A percentile compares a stretch with the other conserved stretches of the same genome.
These are phyloP conservation scores for Fusarium sp. DNA, from an alignment of 2,329 filamentous ascomycete genomes.

Conservation along the genomic window DNA sequence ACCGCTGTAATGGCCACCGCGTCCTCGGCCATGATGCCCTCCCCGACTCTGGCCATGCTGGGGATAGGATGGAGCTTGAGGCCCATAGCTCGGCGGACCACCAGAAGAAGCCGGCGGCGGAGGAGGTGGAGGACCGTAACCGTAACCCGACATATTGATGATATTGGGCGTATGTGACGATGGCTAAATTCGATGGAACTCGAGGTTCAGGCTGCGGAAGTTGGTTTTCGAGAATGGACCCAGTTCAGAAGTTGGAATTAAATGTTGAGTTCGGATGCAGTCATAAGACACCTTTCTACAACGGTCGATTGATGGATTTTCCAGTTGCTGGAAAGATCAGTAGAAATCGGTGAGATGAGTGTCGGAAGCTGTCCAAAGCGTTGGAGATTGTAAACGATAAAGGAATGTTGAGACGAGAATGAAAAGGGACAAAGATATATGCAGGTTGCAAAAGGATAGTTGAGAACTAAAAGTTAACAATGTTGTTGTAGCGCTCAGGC, in stretches of 20 bases:
- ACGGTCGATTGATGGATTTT: neutral
- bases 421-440: conserved; percentile 4
- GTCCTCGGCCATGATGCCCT: conserved; percentile 56
- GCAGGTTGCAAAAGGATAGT: neutral
- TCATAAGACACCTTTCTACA: neutral
- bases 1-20: conserved; percentile 56
- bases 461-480: conserved; percentile 4
- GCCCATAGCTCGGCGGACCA: conserved; percentile 56
- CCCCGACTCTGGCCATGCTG: conserved; percentile 55
- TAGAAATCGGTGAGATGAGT: conserved; percentile 6
- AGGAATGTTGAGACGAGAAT: conserved; percentile 2
- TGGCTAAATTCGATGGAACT: neutral
- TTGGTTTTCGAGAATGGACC: neutral
- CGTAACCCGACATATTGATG: conserved; percentile 62
- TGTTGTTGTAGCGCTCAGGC: conserved; percentile 1
- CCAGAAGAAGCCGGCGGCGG: conserved; percentile 56
- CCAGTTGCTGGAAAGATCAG: neutral
- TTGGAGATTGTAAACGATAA: neutral
- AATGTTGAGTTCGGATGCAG: neutral
- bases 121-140: conserved; percentile 67
- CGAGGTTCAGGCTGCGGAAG: neutral
- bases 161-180: neutral
- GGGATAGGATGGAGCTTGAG: conserved; percentile 56
- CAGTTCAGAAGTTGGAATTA: neutral
- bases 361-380: conserved; percentile 7